Percentiles rank a stretch among this genome's conserved stretches.
Evolutionary conservation across 2,329 filamentous ascomycete genomes (phyloP).

Genomic region (Talaromyces sp.): DNA sequence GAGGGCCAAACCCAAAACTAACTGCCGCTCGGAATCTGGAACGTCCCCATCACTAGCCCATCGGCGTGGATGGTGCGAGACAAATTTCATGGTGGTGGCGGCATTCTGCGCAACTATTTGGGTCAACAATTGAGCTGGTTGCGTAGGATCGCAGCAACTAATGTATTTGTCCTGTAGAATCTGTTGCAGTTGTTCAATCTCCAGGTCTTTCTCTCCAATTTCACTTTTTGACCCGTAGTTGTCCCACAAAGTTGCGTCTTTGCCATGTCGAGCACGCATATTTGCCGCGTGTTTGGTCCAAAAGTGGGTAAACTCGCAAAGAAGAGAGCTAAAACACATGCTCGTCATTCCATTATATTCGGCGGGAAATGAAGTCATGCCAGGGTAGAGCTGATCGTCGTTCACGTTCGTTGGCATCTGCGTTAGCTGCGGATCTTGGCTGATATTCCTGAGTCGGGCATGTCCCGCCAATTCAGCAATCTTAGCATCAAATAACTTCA

Average conservation of each 20-base stretch:
- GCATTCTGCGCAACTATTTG: background rate
- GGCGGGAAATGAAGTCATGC: constrained; percentile 10
- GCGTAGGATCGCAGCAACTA: background rate
- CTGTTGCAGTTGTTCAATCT: background rate
- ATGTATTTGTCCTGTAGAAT: background rate
- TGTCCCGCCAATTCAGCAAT: constrained; percentile 71
- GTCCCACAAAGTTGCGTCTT: background rate
- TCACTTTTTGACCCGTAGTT: background rate
- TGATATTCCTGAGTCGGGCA: constrained; percentile 55
- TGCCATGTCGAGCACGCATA: background rate
- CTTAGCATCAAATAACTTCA: constrained; percentile 68
- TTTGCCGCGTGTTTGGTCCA: background rate
- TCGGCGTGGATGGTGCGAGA: background rate
- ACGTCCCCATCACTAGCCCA: background rate
- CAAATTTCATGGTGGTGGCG: background rate
- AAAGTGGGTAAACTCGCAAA: background rate
- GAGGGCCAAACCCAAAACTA: background rate
- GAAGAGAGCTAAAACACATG: constrained; percentile 12
- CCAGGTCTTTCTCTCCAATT: background rate
- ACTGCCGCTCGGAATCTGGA: background rate
- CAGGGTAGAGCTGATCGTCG: constrained; percentile 14
- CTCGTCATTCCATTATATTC: constrained; percentile 13
- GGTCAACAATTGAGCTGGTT: background rate
- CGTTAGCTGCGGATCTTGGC: constrained; percentile 69
- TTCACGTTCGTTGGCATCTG: constrained; percentile 42